Evolutionary conservation across 2,329 filamentous ascomycete genomes (phyloP).

Genomic region (Waltergamsia citrina): DNA sequence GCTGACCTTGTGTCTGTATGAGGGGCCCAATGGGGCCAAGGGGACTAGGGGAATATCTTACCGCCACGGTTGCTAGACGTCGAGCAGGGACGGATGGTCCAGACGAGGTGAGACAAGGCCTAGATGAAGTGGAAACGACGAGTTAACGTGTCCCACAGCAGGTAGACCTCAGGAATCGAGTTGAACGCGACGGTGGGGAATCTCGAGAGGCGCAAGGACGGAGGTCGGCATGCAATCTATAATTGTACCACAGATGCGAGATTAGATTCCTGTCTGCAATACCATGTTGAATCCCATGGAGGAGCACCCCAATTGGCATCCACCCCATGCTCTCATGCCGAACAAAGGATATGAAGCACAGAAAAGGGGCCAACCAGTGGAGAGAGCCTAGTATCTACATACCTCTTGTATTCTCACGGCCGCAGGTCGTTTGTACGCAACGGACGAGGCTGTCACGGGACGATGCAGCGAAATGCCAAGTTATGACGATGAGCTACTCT

Average conservation of each 20-base stretch:
- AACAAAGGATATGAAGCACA: no score
- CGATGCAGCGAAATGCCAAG: no score
- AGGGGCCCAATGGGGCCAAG: not conserved
- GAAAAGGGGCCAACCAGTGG: no score
- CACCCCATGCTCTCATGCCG: no score
- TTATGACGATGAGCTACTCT: no score
- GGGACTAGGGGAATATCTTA: slow-evolving; percentile 31
- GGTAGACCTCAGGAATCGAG: slow-evolving; percentile 28
- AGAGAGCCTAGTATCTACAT: no score
- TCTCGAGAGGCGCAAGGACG: slow-evolving; percentile 21
- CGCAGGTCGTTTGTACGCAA: no score
- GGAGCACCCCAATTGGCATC: no score
- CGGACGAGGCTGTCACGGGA: no score
- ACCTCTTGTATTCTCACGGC: no score
- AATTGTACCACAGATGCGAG: slow-evolving; percentile 9
- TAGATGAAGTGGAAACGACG: slow-evolving; percentile 49
- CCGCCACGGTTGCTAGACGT: slow-evolving; percentile 31
- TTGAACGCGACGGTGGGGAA: slow-evolving; percentile 32
- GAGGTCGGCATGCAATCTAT: slow-evolving; percentile 26
- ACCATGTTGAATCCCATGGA: no score
- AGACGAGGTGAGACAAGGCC: slow-evolving; percentile 34
- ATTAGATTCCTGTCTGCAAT: slow-evolving; percentile 10
- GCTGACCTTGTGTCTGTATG: not conserved
- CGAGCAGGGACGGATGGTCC: slow-evolving; percentile 22
- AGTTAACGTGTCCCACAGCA: slow-evolving; percentile 55